Percentiles rank a stretch among this genome's conserved stretches.
Evolutionary conservation across 139 green algal species (phyloP).

Genomic region (Pseudopediastrum boryanum): DNA sequence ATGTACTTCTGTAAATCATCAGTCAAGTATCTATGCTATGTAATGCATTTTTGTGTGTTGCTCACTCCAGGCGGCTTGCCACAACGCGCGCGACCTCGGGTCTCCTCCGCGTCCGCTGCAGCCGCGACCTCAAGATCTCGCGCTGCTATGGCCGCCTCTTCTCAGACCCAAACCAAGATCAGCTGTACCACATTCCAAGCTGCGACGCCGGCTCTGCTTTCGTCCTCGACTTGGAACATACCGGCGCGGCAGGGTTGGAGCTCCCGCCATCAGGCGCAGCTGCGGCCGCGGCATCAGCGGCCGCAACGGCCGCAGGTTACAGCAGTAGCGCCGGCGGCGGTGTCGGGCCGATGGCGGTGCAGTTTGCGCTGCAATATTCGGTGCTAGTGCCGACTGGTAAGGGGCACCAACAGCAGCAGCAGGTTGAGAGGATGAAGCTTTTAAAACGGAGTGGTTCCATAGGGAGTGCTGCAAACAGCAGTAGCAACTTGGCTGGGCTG

Average conservation of each 20-base stretch:
- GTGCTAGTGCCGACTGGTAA: conserved; percentile 31
- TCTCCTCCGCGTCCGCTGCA: conserved; percentile 80
- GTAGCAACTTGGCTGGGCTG: neutral
- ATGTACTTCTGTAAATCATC: too few species aligned
- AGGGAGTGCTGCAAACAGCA: too few species aligned
- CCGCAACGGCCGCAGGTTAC: too few species aligned
- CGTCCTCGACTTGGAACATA: conserved; percentile 61
- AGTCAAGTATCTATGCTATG: too few species aligned
- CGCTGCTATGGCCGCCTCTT: conserved; percentile 77
- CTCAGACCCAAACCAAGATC: conserved; percentile 45
- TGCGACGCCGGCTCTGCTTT: conserved; percentile 73
- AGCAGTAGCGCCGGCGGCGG: too few species aligned
- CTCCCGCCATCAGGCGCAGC: too few species aligned
- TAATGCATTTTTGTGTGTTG: neutral
- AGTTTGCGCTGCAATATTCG: conserved; percentile 41
- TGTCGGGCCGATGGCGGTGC: too few species aligned
- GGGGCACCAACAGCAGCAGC: neutral
- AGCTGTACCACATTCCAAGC: conserved; percentile 79
- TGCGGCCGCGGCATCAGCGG: too few species aligned
- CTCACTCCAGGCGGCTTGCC: conserved; percentile 68
- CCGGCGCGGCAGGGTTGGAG: too few species aligned
- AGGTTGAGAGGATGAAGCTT: neutral
- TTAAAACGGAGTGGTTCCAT: too few species aligned
- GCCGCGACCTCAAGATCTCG: conserved; percentile 62
- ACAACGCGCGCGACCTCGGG: conserved; percentile 57